Percentiles rank a stretch among this genome's conserved stretches.
phyloP scores from a whole-genome alignment of 495 filamentous ascomycete genomes.

The Penicillium egyptiacum region DNA sequence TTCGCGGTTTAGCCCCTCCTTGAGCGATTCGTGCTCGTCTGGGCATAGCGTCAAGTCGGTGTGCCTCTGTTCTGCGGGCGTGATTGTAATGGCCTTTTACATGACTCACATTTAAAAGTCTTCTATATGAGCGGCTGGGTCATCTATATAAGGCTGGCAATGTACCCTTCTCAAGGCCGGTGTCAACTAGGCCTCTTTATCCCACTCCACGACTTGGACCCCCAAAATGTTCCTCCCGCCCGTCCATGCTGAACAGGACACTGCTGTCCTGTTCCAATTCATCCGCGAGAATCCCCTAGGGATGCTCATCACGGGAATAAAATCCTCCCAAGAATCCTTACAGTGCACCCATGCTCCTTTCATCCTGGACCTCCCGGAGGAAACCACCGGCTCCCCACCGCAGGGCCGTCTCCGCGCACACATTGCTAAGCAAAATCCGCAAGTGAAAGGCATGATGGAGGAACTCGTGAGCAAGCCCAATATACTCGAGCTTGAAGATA shows the following conservation, averaged over 20 bases:
- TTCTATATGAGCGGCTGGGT: too few relatives aligned
- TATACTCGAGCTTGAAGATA: slow-evolving; percentile 29
- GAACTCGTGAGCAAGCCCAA: slow-evolving; percentile 2
- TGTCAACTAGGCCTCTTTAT: too few relatives aligned
- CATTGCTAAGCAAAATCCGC: slow-evolving; percentile 48
- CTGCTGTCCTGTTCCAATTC: slow-evolving; percentile 37
- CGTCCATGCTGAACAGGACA: slow-evolving; percentile 41
- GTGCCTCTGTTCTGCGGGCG: too few relatives aligned
- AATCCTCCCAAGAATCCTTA: slow-evolving; percentile 36
- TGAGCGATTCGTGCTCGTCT: too few relatives aligned
- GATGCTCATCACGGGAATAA: slow-evolving; percentile 46
- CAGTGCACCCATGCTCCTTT: slow-evolving; percentile 51
- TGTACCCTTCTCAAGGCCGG: too few relatives aligned
- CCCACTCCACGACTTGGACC: too few relatives aligned
- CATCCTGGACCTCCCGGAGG: slow-evolving; percentile 36
- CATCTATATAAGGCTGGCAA: too few relatives aligned
- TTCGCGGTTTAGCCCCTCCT: too few relatives aligned
- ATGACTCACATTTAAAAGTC: too few relatives aligned
- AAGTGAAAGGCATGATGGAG: slow-evolving; percentile 49
- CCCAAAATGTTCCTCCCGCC: slow-evolving; percentile 45
- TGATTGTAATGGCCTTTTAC: too few relatives aligned
- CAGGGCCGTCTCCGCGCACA: slow-evolving; percentile 39
- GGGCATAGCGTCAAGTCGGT: too few relatives aligned
- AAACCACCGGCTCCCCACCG: background rate
- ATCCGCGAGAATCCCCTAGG: slow-evolving; percentile 50